Evolutionary conservation across 2,329 filamentous ascomycete species (phyloP), one percentile per base, ranked within the genome.

Genomic region (Shiraia bambusicola): DNA sequence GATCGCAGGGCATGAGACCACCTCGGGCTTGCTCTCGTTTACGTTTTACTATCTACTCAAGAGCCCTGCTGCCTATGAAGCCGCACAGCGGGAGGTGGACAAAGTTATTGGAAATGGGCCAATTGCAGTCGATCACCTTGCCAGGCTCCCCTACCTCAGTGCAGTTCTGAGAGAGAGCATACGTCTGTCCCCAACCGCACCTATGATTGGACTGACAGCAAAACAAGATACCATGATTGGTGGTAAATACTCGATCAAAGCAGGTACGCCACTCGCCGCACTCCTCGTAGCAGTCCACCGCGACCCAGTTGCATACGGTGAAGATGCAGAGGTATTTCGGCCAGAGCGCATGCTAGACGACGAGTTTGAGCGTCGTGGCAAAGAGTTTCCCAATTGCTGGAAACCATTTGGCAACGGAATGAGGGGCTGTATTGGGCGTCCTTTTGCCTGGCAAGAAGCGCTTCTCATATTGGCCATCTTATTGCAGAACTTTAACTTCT

Each of bases 331-430:
- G 10, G 65, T 66, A 5, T 76, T 74, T 49, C 59, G 61, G 17
- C 74, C 74, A 0, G 74, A 77, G 44, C 59, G 74, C n/a, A 76
- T 76, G 72, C 50, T 74, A 0, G 67, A 72, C 29, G 70, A 66
- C 12, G 67, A 69, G 9, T 71, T 73, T 40, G 62, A 66, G 11
- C 57, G 58, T 4, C 61, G 69, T 15, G 63, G 67, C 32, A 63
- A 61, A n/a, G 56, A 71, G 17, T 69, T 61, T 16, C 66, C 68
- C 6, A 67, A 71, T 30, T 62, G 59, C 52, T 76, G 56, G 76
- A 80, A 79, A 52, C 77, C 77, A 0, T 80, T 80, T 45, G 77
- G 77, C 1, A 80, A 73, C 25, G 78, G 77, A 1, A 67, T 74
- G 55, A 66, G 77, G 16, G 75, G 62, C 12, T 81, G 77, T 42